Percentiles rank a stretch among this genome's conserved stretches.
Evolutionary conservation across 78 protist genomes (phyloP).

Genomic region (Speleostelium caveatum): DNA sequence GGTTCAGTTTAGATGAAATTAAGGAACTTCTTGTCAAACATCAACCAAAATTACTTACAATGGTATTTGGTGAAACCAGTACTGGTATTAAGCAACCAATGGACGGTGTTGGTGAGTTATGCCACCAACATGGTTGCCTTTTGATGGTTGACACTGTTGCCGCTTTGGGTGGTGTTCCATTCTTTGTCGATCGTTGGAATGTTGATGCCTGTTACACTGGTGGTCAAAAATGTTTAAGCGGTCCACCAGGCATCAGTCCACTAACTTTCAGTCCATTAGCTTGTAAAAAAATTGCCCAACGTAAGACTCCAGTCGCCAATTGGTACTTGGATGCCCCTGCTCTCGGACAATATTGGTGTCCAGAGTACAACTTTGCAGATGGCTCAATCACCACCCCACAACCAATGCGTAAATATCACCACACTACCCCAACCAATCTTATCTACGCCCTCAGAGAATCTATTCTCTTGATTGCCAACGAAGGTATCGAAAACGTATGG

Average conservation of each 20-base stretch:
- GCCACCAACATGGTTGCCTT: slow-evolving; percentile 60
- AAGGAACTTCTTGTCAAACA: slow-evolving; percentile 50
- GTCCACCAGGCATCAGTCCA: slow-evolving; percentile 87
- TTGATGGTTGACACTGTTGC: slow-evolving; percentile 82
- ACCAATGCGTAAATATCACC: slow-evolving; percentile 77
- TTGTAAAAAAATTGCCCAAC: slow-evolving; percentile 47
- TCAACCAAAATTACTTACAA: slow-evolving; percentile 50
- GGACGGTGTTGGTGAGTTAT: slow-evolving; percentile 83
- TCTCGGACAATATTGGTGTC: slow-evolving; percentile 71
- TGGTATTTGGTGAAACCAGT: slow-evolving; percentile 84
- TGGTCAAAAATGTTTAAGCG: slow-evolving; percentile 77
- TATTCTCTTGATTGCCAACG: slow-evolving; percentile 50
- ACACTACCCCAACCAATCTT: slow-evolving; percentile 80
- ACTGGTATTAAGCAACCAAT: slow-evolving; percentile 84
- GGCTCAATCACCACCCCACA: not conserved
- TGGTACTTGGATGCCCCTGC: slow-evolving; percentile 81
- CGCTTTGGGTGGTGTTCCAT: slow-evolving; percentile 84
- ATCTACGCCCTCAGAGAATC: slow-evolving; percentile 78
- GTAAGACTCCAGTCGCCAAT: slow-evolving; percentile 76
- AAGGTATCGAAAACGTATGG: slow-evolving; percentile 79
- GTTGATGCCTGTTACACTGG: slow-evolving; percentile 84
- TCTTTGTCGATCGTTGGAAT: slow-evolving; percentile 81
- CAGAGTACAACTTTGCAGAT: slow-evolving; percentile 46
- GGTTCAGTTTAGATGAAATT: slow-evolving; percentile 72
- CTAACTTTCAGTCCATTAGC: slow-evolving; percentile 61